Evolutionary conservation across 345 rosid genomes (phyloP).

Genomic region (Populus tremula): DNA sequence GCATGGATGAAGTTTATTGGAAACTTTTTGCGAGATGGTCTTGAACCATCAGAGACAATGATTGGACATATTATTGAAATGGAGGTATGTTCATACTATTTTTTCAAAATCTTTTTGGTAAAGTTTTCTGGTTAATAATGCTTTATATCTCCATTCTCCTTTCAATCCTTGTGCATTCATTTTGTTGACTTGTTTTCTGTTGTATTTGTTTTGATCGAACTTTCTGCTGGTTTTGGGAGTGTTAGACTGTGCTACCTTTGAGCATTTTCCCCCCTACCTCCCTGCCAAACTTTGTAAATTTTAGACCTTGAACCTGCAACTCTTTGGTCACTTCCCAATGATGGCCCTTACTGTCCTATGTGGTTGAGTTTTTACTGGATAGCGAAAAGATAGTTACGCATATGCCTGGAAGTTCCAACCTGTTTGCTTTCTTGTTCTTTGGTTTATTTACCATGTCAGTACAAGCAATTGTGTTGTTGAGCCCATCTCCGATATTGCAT

Average conservation of each 20-base stretch:
- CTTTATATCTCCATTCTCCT: background rate
- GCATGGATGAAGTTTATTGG: slow-evolving; percentile 96
- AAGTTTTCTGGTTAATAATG: background rate
- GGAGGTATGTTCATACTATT: slow-evolving; percentile 54
- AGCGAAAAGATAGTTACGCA: background rate
- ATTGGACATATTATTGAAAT: slow-evolving; percentile 84
- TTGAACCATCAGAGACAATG: slow-evolving; percentile 91
- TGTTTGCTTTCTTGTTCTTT: background rate
- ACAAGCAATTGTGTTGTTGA: background rate
- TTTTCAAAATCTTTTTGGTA: background rate
- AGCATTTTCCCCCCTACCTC: background rate
- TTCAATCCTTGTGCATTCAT: background rate
- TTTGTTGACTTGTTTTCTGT: background rate
- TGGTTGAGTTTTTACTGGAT: background rate
- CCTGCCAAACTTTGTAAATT: background rate
- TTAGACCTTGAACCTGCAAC: background rate
- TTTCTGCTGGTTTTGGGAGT: background rate
- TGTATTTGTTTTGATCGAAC: background rate
- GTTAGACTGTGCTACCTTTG: background rate
- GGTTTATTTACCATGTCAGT: background rate
- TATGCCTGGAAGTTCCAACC: background rate
- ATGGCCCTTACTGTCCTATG: background rate
- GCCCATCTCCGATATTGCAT: background rate
- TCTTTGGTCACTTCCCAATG: background rate
- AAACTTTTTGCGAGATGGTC: slow-evolving; percentile 79